Evolutionary conservation across 2,329 filamentous ascomycete species (phyloP), one percentile per base, ranked within the genome.

Genomic region (Alternaria brassicae): DNA sequence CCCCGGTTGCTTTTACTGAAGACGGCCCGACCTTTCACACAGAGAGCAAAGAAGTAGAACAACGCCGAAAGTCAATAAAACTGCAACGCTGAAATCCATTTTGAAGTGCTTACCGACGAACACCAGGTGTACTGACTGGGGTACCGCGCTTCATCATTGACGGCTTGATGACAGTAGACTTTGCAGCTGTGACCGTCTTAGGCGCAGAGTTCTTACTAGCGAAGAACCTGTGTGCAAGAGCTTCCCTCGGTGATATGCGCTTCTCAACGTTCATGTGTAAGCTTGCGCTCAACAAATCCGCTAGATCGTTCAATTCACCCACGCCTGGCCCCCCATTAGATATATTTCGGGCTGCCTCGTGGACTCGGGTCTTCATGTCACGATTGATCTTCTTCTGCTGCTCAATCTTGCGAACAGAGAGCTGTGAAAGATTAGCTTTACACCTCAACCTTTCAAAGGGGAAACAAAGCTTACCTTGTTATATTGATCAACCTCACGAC

Each of bases 241-340:
- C 95, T 72, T 98, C 93, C 13, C 85, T 83, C 0, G 95, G 91
- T 45, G 91, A 94, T 71, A 95, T 91, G 63, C 95, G 87, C 83
- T 96, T 96, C 76, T 97, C 93, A 1, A 94, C 92, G 73, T 98
- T 97, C 65, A 98, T 84, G 58, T 89, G 88, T 64, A 99, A 83
- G 75, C 93, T 98, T 55, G 91, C 89, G 73, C 97, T 93, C 57
- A 99, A 81, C 48, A 99, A 81, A 77, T 98, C 93, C 67, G 92
- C 84, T 78, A 99, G 97, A 53, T 90, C 84, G 59, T 90, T 89
- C 62, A 97, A 81, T 70, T 97, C 92, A 76, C 89, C 90, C 37
- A 86, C 82, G 76, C 95, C 92, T 9, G 75, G 72, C 8, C 62
- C 65, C 30, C 82, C 82, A 62, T 93, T 90, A 49, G 83, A 87